Evolutionary conservation across 2,329 filamentous ascomycete genomes (phyloP), one percentile per base, ranked within the genome.

Genomic region (Allantophomopsis cytisporea): DNA sequence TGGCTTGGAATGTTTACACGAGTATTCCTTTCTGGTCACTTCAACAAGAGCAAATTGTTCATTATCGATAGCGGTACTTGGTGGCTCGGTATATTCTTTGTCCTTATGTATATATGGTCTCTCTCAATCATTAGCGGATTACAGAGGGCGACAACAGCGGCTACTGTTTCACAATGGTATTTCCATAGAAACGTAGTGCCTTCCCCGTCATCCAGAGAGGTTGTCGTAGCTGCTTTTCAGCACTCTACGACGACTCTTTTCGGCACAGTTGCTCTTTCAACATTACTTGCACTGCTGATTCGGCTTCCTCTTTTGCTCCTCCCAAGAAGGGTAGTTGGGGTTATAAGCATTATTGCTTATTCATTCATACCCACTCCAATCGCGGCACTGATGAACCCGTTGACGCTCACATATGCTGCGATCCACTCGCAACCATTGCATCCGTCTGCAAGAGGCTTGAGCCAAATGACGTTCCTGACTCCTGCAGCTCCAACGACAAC

Each of bases 101-200:
- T 95, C 48, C 64, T 96, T 43, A 82, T 95, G 65, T 96, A 95
- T 60, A 78, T 96, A 49, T 98, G 91, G 91, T 91, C 87, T 0
- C 67, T 95, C 33, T 83, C 83, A 2, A 76, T 96, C 41, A 78
- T 94, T 55, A 81, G 86, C 41, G 87, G 86, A 14, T 73, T 96
- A 16, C 89, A 98, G 58, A 80, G 91, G 42, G 80, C 85, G 16
- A 91, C 88, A 13, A 94, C 89, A 12, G 89, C 87, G 17, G 91
- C 91, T 10, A 94, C 89, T 1, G 89, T 96, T 17, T 94, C 86
- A 32, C 91, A 98, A 60, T 98, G 91, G 91, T 98, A 98, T 61
- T 98, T 96, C 60, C 89, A 96, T 60, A 85, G 91, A 45, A 83
- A 93, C 50, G 77, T 79, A 4, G 73, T 79, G 10, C 86, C 89